A percentile compares a stretch with the other conserved stretches of the same genome.
phyloP scores from a whole-genome alignment of 2,329 filamentous ascomycete genomes.

The Fusarium miscanthi region DNA sequence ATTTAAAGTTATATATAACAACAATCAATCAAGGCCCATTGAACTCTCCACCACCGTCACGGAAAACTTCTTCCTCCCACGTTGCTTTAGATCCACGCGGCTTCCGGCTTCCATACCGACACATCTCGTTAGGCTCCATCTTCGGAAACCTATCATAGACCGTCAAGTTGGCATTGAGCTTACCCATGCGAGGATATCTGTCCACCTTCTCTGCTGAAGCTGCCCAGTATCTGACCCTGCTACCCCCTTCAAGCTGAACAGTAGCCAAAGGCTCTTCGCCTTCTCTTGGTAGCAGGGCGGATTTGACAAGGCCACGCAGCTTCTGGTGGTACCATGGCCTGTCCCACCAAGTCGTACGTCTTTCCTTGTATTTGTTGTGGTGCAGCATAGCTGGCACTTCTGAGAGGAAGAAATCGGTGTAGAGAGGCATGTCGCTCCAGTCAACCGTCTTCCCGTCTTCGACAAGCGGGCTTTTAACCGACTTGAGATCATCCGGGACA shows the following conservation, averaged over 20 bases:
- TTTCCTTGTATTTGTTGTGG: neutral
- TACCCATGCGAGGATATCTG: neutral
- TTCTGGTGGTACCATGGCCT: conserved; percentile 4
- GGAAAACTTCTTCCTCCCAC: conserved; percentile 9
- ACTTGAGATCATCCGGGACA: neutral
- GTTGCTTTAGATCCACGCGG: neutral
- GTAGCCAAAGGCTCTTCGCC: neutral
- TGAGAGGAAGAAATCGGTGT: neutral
- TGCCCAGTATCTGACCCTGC: conserved; percentile 8
- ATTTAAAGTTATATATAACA: too few relatives aligned
- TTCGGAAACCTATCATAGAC: neutral
- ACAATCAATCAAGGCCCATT: neutral
- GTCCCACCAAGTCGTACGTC: conserved; percentile 1
- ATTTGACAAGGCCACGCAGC: neutral
- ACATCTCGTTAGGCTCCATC: neutral
- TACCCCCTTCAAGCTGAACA: neutral
- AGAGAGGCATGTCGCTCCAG: neutral
- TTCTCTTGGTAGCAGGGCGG: neutral
- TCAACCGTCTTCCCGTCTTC: neutral
- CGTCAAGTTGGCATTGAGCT: neutral
- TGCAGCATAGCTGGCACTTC: neutral
- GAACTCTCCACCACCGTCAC: neutral
- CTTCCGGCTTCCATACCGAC: neutral
- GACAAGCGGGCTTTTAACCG: neutral
- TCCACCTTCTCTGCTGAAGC: neutral